Base-by-base conservation (phyloP, 352 stramenopile genomes). In the Blastocystis sp. region DNA sequence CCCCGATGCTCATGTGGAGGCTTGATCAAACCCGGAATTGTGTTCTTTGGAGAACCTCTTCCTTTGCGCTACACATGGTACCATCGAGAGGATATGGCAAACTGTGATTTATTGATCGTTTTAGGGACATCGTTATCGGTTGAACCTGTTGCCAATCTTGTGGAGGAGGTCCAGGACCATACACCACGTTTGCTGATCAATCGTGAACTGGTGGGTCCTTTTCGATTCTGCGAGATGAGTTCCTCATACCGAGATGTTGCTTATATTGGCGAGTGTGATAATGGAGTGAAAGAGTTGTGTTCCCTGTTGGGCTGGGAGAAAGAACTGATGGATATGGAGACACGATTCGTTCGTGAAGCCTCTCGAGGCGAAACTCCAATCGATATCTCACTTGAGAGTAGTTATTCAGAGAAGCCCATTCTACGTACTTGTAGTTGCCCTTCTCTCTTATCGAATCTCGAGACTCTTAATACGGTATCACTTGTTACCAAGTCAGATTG, bases 51-150 rank as follows among this genome's bases (percentile, higher is more conserved):
- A 9, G 94, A 98, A 89, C 92, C 93, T 14, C 86, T 98, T 35
- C 90, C 91, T 1, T 89, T 94, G 46, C 90, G 90, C 71, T 95
- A 98, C 75, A 93, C 90, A 71, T 92, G 89, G 16, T 89, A 83
- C 12, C 88, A 94, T 14, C 88, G 93, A 87, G 66, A 63, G 32
- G 94, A 97, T 89, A 89, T 90, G 24, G 56, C 93, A 32, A 91
- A 93, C 54, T 94, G 92, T 0, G 95, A 98, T 90, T 89, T 97
- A 32, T 89, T 98, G 42, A 92, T 99, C 54, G 94, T 99, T 27
- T 97, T 98, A 87, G 96, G 96, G 66, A 98, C 96, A 29, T 98
- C 94, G 9, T 91, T 99, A 1, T 96, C 95, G 75, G 96, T 99
- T 37, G 92, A 92, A 43, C 95, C 96, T 1, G 93, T 98, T 19